phyloP scores from a whole-genome alignment of 306 rosid genomes.

The Cicer chorassanicum region DNA sequence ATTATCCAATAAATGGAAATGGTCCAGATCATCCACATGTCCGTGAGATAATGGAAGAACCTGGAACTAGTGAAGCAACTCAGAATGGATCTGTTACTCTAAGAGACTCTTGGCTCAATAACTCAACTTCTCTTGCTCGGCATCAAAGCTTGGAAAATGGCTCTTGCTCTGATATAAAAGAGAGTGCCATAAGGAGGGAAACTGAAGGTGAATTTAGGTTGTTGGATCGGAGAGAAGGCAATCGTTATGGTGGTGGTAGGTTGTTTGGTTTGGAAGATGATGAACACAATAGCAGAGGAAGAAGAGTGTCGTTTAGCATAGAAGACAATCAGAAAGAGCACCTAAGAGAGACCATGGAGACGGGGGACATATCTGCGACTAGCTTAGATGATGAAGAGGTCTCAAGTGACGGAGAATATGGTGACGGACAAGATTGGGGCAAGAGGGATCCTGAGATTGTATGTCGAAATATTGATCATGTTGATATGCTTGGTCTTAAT shows the following conservation, averaged over 20 bases:
- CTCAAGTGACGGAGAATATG: constrained; percentile 78
- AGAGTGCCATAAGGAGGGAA: constrained; percentile 95
- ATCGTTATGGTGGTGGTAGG: constrained; percentile 70
- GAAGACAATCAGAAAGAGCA: constrained; percentile 73
- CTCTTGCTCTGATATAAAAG: constrained; percentile 63
- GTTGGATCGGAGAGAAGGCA: constrained; percentile 85
- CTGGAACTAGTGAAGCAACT: constrained; percentile 51
- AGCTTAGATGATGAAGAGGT: constrained; percentile 82
- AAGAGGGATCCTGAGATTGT: constrained; percentile 76
- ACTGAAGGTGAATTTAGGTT: constrained; percentile 93
- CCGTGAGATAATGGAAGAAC: constrained; percentile 67
- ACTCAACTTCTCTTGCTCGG: constrained; percentile 52
- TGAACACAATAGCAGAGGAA: constrained; percentile 64
- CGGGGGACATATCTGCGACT: constrained; percentile 68
- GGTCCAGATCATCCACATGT: constrained; percentile 45
- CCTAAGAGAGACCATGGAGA: constrained; percentile 53
- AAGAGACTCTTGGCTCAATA: constrained; percentile 54
- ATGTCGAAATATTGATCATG: constrained; percentile 80
- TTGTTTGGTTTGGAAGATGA: constrained; percentile 79
- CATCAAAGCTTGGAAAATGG: constrained; percentile 64
- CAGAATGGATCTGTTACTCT: constrained; percentile 45
- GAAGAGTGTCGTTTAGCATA: constrained; percentile 82
- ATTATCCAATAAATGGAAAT: constrained; percentile 51
- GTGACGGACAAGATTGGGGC: constrained; percentile 62
- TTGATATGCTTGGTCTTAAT: constrained; percentile 85